Evolutionary conservation across 208 protist species (phyloP).

Genomic region (Wallacemonas collosoma): DNA sequence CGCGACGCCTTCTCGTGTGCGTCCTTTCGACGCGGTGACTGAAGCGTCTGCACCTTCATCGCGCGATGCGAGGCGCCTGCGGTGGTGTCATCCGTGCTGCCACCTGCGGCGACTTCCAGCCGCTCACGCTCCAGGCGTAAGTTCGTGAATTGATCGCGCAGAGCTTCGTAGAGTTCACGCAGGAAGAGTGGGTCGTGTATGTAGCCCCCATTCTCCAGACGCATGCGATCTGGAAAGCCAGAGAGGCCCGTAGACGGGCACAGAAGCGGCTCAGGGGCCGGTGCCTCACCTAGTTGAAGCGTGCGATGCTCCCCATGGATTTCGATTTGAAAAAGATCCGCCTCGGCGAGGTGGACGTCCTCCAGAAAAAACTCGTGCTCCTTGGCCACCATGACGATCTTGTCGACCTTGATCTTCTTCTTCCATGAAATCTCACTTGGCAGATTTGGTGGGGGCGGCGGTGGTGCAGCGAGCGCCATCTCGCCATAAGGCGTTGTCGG

Average conservation of each 20-base stretch:
- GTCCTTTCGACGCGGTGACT: conserved; percentile 45
- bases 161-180: conserved; percentile 61
- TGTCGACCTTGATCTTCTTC: conserved; percentile 75
- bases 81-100: not conserved
- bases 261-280: conserved; percentile 47
- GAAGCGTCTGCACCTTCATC: conserved; percentile 42
- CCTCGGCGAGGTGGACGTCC: conserved; percentile 54
- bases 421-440: conserved; percentile 43
- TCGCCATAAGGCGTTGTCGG: no score
- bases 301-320: conserved; percentile 51
- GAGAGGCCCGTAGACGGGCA: conserved; percentile 33
- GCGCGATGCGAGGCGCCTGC: not conserved
- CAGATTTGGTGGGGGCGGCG: conserved; percentile 22
- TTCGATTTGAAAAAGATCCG: conserved; percentile 61
- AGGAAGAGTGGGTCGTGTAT: conserved; percentile 58
- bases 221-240: conserved; percentile 31
- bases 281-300: conserved; percentile 39
- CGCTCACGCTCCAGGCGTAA: conserved; percentile 51
- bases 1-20: conserved; percentile 28
- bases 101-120: conserved; percentile 20
- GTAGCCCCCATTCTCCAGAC: conserved; percentile 45
- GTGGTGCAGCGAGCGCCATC: conserved; percentile 5
- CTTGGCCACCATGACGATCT: conserved; percentile 40
- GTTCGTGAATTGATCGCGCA: conserved; percentile 63
- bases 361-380: conserved; percentile 53